Conservation (phyloP, 768 basidiomycete species). For the Fistulinella prunicolor region DNA sequence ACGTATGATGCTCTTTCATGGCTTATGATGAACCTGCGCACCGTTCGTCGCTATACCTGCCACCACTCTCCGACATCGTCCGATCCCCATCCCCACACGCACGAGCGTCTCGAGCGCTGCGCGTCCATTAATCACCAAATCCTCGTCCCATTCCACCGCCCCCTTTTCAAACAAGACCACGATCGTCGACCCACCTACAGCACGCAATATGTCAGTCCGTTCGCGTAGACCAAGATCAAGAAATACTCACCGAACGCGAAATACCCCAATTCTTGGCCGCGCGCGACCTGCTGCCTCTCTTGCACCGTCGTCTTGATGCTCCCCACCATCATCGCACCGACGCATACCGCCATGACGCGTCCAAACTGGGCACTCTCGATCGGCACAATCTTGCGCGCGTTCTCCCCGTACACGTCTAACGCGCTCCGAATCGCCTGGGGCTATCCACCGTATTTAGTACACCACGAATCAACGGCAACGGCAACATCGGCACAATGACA, state of each 20-base stretch:
- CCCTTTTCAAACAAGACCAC: conserved; percentile 88
- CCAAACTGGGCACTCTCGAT: conserved; percentile 91
- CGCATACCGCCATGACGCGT: conserved; percentile 85
- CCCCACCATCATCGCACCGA: conserved; percentile 96
- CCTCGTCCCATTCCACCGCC: conserved; percentile 86
- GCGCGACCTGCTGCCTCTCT: conserved; percentile 75
- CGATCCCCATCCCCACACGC: conserved; percentile 84
- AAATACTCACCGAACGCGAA: conserved; percentile 82
- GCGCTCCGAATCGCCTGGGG: conserved; percentile 92
- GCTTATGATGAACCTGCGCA: not conserved
- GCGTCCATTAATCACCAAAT: conserved; percentile 77
- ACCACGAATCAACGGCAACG: not conserved
- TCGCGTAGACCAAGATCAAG: not conserved
- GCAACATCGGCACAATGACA: conserved; percentile 29
- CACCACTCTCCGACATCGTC: conserved; percentile 33
- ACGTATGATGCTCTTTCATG: not conserved
- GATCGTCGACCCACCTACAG: conserved; percentile 83
- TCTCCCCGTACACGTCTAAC: conserved; percentile 93
- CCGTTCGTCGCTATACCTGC: conserved; percentile 3
- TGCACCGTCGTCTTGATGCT: conserved; percentile 85
- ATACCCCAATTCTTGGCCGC: conserved; percentile 90
- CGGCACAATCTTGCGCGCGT: conserved; percentile 87
- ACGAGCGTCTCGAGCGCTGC: conserved; percentile 90
- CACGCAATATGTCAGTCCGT: not conserved
- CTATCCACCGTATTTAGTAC: conserved; percentile 33